phyloP scores from a whole-genome alignment of 176 grass and related monocot species.

The Melocanna baccifera region DNA sequence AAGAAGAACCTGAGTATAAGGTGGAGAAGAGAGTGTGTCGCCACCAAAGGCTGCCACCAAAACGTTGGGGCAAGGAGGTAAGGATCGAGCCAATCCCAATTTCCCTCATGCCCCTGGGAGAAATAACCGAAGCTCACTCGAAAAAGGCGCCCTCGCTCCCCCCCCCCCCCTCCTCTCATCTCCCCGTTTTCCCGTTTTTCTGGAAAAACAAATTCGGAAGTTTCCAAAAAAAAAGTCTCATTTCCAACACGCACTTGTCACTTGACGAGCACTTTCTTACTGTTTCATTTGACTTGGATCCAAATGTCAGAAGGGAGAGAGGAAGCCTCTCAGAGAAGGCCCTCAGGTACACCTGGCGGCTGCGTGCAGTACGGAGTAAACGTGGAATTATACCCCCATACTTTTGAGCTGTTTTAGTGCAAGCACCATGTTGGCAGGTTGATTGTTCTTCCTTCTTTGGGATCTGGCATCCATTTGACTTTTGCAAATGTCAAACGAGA shows the following conservation, averaged over 20 bases:
- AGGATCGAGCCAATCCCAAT: too few relatives aligned
- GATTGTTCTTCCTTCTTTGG: not conserved
- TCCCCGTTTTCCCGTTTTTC: too few relatives aligned
- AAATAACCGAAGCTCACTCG: too few relatives aligned
- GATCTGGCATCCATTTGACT: slow-evolving; percentile 22
- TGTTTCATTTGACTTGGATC: slow-evolving; percentile 23
- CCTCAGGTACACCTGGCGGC: not conserved
- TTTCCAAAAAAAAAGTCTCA: too few relatives aligned
- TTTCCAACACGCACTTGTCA: not conserved
- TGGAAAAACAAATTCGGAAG: too few relatives aligned
- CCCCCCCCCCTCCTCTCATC: too few relatives aligned
- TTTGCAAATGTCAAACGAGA: not conserved
- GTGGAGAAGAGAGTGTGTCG: too few relatives aligned
- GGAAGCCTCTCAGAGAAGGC: not conserved
- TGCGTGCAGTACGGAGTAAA: slow-evolving; percentile 12
- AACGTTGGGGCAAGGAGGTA: too few relatives aligned
- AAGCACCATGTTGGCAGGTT: not conserved
- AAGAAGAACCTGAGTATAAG: too few relatives aligned
- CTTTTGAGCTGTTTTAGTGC: not conserved
- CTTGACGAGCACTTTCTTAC: not conserved
- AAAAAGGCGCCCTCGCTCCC: too few relatives aligned
- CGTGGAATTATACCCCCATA: slow-evolving; percentile 15
- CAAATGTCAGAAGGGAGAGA: slow-evolving; percentile 13
- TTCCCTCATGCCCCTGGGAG: too few relatives aligned
- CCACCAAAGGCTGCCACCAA: rapidly evolving